Evolutionary conservation across 345 rosid species (phyloP).

Genomic region (Populus pruinosa): DNA sequence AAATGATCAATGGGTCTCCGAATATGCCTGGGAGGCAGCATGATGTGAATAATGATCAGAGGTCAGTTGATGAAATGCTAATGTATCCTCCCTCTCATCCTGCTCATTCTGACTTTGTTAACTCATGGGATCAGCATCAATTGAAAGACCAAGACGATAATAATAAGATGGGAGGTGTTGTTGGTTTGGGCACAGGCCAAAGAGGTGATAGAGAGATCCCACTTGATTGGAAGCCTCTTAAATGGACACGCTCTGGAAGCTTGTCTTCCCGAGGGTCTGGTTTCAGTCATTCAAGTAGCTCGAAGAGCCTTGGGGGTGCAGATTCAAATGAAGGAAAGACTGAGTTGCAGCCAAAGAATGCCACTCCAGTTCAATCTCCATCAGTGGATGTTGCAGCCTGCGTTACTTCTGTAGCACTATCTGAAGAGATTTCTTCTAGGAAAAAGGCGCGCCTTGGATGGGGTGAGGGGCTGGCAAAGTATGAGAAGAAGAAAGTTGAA

Average conservation of each 20-base stretch:
- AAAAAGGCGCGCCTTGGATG: constrained; percentile 93
- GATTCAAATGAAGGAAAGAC: constrained; percentile 60
- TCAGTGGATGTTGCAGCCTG: constrained; percentile 62
- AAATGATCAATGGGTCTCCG: constrained; percentile 57
- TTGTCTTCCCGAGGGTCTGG: constrained; percentile 80
- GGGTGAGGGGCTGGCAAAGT: constrained; percentile 98
- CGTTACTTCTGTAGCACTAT: constrained; percentile 42
- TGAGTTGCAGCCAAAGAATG: constrained; percentile 44
- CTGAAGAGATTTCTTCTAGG: constrained; percentile 59
- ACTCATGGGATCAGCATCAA: constrained; percentile 51
- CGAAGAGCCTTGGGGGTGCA: constrained; percentile 66
- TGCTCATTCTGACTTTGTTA: constrained; percentile 43
- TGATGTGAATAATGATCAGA: constrained; percentile 49
- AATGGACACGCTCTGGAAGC: constrained; percentile 76
- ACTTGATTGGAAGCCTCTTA: constrained; percentile 64
- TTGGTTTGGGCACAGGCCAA: constrained; percentile 43
- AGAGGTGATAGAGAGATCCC: constrained; percentile 55
- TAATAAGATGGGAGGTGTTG: constrained; percentile 35
- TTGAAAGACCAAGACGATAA: constrained; percentile 51
- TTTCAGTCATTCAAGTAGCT: constrained; percentile 80
- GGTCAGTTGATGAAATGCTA: constrained; percentile 58
- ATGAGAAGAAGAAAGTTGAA: constrained; percentile 88
- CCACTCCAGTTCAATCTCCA: constrained; percentile 49
- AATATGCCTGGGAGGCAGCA: constrained; percentile 46
- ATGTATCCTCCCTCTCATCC: constrained; percentile 29